Evolutionary conservation across 345 rosid genomes (phyloP).

Genomic region (Hevea brasiliensis): DNA sequence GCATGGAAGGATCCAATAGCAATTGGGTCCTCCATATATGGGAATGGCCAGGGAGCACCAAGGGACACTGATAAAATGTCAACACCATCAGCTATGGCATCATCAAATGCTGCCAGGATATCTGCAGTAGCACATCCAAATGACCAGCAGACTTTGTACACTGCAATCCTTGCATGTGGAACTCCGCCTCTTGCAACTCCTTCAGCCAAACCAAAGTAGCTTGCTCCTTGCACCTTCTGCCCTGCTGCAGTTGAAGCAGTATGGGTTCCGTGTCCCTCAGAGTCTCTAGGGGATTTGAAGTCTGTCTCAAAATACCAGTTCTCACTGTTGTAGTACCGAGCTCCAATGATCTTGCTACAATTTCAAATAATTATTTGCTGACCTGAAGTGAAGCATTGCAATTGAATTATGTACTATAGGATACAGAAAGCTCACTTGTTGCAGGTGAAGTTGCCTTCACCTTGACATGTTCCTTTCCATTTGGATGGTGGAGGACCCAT

Average conservation of each 20-base stretch:
- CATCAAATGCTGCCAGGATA: slow-evolving; percentile 53
- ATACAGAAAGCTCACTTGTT: slow-evolving; percentile 40
- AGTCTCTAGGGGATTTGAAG: slow-evolving; percentile 30
- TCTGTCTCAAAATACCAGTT: too few species aligned
- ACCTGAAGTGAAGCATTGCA: too few species aligned
- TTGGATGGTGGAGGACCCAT: slow-evolving; percentile 49
- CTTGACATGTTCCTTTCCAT: slow-evolving; percentile 49
- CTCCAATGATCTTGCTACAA: slow-evolving; percentile 49
- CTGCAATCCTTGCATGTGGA: slow-evolving; percentile 59
- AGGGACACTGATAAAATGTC: slow-evolving; percentile 40
- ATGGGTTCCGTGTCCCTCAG: slow-evolving; percentile 47
- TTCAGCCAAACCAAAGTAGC: slow-evolving; percentile 46
- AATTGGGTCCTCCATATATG: slow-evolving; percentile 21
- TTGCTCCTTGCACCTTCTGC: slow-evolving; percentile 34
- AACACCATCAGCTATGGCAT: slow-evolving; percentile 65
- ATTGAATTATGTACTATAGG: too few species aligned
- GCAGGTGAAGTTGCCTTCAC: slow-evolving; percentile 46
- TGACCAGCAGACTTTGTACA: slow-evolving; percentile 33
- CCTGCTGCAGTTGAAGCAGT: slow-evolving; percentile 74
- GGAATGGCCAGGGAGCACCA: not conserved
- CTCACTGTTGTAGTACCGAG: slow-evolving; percentile 29
- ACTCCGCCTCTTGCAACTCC: slow-evolving; percentile 66
- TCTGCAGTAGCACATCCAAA: not conserved
- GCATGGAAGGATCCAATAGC: slow-evolving; percentile 41
- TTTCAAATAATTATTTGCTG: too few species aligned